Evolutionary conservation across 2,329 filamentous ascomycete species (phyloP).

Genomic region (Epichloe brachyelytri): DNA sequence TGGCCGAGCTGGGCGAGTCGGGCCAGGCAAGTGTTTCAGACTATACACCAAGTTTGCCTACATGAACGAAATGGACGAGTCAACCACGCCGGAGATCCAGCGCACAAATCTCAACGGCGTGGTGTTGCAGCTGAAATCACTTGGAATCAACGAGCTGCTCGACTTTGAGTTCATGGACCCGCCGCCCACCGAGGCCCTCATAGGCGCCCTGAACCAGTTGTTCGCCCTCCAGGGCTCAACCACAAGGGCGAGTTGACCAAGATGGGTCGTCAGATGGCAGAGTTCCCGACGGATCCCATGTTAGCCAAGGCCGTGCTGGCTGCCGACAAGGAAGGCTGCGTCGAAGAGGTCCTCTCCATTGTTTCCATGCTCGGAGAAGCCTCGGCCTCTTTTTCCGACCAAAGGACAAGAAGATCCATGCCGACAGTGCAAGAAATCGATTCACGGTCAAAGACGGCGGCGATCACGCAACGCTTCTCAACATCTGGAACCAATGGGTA

Average conservation of each 20-base stretch:
- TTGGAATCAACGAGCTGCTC: slow-evolving; percentile 85
- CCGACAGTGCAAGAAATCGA: slow-evolving; percentile 75
- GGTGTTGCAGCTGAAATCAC: slow-evolving; percentile 73
- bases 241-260: slow-evolving; percentile 82
- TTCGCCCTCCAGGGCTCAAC: slow-evolving; percentile 82
- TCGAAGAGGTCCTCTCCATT: slow-evolving; percentile 83
- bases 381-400: slow-evolving; percentile 86
- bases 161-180: slow-evolving; percentile 96
- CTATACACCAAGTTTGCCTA: slow-evolving; percentile 90
- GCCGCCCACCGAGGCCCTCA: slow-evolving; percentile 78
- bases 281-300: slow-evolving; percentile 89
- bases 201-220: slow-evolving; percentile 76
- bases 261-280: slow-evolving; percentile 84
- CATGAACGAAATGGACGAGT: slow-evolving; percentile 89
- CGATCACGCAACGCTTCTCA: slow-evolving; percentile 77
- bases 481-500: slow-evolving; percentile 92
- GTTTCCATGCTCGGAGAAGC: slow-evolving; percentile 91
- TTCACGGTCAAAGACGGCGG: slow-evolving; percentile 88
- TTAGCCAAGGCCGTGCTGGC: slow-evolving; percentile 80
- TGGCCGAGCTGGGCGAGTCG: slow-evolving; percentile 83
- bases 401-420: slow-evolving; percentile 95
- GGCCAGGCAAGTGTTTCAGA: slow-evolving; percentile 84
- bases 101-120: slow-evolving; percentile 76
- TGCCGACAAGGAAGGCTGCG: slow-evolving; percentile 80
- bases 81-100: slow-evolving; percentile 85